Evolutionary conservation across 768 basidiomycete genomes (phyloP).

Genomic region (Trametes elegans): DNA sequence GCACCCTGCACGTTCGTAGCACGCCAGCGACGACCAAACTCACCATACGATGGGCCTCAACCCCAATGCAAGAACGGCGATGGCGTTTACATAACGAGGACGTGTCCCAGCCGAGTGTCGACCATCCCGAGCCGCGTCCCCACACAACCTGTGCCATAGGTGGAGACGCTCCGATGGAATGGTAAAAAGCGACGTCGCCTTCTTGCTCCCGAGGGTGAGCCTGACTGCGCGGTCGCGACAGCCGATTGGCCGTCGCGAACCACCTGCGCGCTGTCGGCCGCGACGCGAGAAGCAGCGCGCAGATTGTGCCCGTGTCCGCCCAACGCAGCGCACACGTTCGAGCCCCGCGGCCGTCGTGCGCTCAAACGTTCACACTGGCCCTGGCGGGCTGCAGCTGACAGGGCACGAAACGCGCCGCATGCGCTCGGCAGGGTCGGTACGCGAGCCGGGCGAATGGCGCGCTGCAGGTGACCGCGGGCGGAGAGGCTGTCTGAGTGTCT

Average conservation of each 20-base stretch:
- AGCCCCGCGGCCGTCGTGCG: background rate
- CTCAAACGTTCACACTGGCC: background rate
- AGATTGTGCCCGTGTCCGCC: too few species aligned
- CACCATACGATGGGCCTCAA: background rate
- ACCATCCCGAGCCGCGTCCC: background rate
- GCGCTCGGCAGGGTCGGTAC: conserved; percentile 7
- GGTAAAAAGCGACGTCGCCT: too few species aligned
- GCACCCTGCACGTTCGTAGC: background rate
- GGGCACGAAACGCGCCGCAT: background rate
- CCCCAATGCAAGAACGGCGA: background rate
- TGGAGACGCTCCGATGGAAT: background rate
- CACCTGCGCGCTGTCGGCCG: too few species aligned
- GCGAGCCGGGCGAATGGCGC: background rate
- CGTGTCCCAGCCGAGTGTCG: background rate
- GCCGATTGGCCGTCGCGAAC: too few species aligned
- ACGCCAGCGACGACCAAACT: background rate
- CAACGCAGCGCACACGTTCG: conserved; percentile 10
- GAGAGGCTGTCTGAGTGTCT: conserved; percentile 3
- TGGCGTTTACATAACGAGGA: background rate
- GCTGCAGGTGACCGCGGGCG: conserved; percentile 4
- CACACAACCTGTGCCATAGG: background rate
- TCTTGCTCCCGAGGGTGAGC: too few species aligned
- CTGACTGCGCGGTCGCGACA: too few species aligned
- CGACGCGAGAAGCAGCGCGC: too few species aligned
- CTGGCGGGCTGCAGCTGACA: conserved; percentile 4